These are phyloP conservation scores for Solanum verrucosum DNA, from an alignment of 257 asterid species.

Conservation along the genomic window DNA sequence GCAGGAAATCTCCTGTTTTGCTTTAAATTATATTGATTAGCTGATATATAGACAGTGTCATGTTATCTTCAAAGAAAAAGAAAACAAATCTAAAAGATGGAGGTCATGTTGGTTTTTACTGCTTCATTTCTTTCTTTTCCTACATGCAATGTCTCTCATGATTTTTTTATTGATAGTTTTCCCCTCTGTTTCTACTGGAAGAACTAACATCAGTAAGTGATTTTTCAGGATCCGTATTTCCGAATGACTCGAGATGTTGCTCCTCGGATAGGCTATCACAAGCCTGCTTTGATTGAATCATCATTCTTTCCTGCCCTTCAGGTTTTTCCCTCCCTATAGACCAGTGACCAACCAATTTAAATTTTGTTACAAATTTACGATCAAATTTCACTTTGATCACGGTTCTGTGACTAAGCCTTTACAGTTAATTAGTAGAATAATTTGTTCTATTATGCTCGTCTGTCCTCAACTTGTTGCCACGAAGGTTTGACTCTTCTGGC, in stretches of 20 bases:
- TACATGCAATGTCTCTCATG: neutral
- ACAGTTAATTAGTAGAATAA: neutral
- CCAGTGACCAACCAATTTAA: neutral
- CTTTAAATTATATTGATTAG: neutral
- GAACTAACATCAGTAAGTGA: neutral
- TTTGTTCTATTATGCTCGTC: neutral
- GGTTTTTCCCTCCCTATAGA: constrained; percentile 29
- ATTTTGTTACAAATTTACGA: neutral
- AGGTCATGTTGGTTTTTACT: neutral
- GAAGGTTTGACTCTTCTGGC: neutral
- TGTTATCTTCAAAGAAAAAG: neutral
- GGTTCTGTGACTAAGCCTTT: neutral
- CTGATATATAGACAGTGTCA: neutral
- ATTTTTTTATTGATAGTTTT: neutral
- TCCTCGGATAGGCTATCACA: constrained; percentile 81
- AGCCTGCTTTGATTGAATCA: constrained; percentile 93
- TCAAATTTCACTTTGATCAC: neutral
- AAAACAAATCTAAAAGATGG: neutral
- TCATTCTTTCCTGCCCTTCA: constrained; percentile 95
- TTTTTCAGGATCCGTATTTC: constrained; percentile 86
- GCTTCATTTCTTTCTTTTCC: neutral
- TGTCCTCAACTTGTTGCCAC: neutral
- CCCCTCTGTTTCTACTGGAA: neutral
- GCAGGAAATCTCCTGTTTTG: neutral
- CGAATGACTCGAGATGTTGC: constrained; percentile 99